Evolutionary conservation across 495 filamentous ascomycete species (phyloP), one percentile per base, ranked within the genome.

Genomic region (Lepidopterella palustris): DNA sequence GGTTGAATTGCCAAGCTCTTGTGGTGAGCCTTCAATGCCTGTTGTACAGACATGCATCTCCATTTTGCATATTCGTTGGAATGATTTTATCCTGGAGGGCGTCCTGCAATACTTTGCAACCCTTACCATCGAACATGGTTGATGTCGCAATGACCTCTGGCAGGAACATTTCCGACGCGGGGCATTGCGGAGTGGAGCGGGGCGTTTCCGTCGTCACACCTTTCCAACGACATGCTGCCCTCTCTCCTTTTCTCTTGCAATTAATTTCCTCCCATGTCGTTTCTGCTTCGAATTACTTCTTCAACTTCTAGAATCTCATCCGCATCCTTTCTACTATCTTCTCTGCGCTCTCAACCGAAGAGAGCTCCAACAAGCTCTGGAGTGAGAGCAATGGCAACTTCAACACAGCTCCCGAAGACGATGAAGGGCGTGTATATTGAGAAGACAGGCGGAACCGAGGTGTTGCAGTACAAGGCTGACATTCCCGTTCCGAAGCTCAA

Each of bases 351-450:
- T 0, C 52, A 50, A 13, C 40, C 55, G 29, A 28, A 13, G 1
- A 25, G n/a, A 1, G 1, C 21, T n/a, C 26, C 35, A 24, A 65
- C 24, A 47, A 40, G 35, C 45, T 45, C 65, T 66, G 45, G 20
- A 25, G 5, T 29, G 20, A 13, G 32, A 45, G 53, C 66, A 50
- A 81, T 80, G 79, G 72, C 75, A 25, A 79, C 77, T 21, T 23
- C 66, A 45, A 25, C 55, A 13, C 39, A 42, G 47, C 55, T 72
- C 61, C 80, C 86, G 53, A 79, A 79, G 42, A 87, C 82, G 35
- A 90, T 90, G 90, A 87, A 86, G 61, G 90, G 81, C 64, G 77
- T 95, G 61, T 61, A 85, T 56, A 82, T 95, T 72, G 80, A 88
- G 62, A 81, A 87, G 70, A 84, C 80, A 42, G 92, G 92, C 58